These are phyloP conservation scores for Penicillium pulvis DNA, from an alignment of 495 filamentous ascomycete species.

Conservation along the genomic window DNA sequence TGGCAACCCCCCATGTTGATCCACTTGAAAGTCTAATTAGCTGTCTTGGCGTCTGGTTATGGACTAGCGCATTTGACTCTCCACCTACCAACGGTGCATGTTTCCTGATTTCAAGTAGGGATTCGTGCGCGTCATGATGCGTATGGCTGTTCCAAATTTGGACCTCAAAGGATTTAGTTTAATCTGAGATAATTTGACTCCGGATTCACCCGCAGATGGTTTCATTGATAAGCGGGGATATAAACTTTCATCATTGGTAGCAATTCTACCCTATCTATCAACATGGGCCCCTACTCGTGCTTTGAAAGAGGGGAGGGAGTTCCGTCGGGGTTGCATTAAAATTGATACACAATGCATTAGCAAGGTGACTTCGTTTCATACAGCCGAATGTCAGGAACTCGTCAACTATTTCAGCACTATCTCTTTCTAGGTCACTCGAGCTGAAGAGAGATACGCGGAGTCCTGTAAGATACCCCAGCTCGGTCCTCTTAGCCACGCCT, in stretches of 20 bases:
- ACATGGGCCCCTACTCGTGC: not conserved
- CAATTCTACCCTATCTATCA: not conserved
- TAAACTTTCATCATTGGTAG: not conserved
- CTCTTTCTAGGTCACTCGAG: no score
- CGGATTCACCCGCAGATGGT: not conserved
- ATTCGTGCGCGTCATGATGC: not conserved
- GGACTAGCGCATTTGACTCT: not conserved
- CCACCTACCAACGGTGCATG: constrained; percentile 1
- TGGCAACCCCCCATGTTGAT: not conserved
- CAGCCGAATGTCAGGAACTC: no score
- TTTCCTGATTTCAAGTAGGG: not conserved
- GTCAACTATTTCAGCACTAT: no score
- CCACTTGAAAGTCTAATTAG: not conserved
- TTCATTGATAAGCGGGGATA: not conserved
- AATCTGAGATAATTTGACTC: not conserved
- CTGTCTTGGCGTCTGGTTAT: not conserved
- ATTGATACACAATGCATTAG: no score
- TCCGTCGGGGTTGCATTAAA: no score
- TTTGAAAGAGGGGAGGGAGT: no score
- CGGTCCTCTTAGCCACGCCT: no score
- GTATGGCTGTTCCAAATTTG: not conserved
- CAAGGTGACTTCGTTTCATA: no score
- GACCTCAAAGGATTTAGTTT: not conserved
- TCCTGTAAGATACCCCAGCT: no score
- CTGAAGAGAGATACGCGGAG: no score